A percentile compares a stretch with the other conserved stretches of the same genome.
phyloP scores from a whole-genome alignment of 1,284 basidiomycete genomes.

The Rhodotorula sp. region DNA sequence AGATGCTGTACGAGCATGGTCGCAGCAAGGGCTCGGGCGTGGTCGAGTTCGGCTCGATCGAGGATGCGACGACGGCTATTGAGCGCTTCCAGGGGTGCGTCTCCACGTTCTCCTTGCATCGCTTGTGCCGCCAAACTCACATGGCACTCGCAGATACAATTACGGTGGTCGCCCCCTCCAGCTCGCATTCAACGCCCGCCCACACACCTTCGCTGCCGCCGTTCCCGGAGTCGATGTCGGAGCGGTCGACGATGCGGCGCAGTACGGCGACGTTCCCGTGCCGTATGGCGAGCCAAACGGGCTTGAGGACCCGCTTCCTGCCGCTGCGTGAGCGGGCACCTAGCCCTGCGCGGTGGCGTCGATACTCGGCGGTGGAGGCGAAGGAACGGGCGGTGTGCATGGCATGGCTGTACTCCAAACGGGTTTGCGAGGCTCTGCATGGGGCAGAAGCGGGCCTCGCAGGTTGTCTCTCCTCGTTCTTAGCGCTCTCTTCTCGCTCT shows the following conservation, averaged over 20 bases:
- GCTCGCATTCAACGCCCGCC: conserved; percentile 12
- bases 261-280: not conserved
- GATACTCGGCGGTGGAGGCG: no score
- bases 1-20: conserved; percentile 76
- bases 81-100: conserved; percentile 59
- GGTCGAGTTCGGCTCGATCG: conserved; percentile 85
- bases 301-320: no score
- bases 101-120: not conserved
- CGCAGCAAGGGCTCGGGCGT: conserved; percentile 92
- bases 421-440: no score
- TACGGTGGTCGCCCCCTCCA: conserved; percentile 1
- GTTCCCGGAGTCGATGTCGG: not conserved
- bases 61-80: conserved; percentile 90
- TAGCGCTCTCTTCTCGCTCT: no score
- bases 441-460: no score
- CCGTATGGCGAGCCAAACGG: no score
- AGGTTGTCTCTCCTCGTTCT: no score
- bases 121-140: not conserved
- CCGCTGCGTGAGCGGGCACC: no score
- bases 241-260: not conserved
- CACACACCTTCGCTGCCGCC: not conserved
- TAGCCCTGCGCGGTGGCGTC: no score
- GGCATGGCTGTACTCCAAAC: no score
- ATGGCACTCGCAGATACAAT: not conserved
- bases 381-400: no score